Evolutionary conservation across 225 moss, liverwort and hornwort species (phyloP).

Genomic region (Rhytidiadelphus loreus): DNA sequence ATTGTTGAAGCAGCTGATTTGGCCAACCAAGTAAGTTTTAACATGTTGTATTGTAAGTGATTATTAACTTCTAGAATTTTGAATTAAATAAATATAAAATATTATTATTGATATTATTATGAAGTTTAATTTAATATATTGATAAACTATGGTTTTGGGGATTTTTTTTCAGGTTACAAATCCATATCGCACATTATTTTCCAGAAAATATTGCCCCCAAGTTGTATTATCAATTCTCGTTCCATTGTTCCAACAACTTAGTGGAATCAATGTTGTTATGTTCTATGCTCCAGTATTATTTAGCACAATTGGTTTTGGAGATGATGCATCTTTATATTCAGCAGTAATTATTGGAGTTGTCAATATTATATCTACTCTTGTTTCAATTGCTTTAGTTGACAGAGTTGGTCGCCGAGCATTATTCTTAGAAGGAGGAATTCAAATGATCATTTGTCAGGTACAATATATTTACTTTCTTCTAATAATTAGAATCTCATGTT

Average conservation of each 20-base stretch:
- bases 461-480: neutral
- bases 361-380: slow-evolving; percentile 31
- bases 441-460: slow-evolving; percentile 53
- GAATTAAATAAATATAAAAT: no score
- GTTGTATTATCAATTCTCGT: slow-evolving; percentile 32
- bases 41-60: neutral
- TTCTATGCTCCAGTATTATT: slow-evolving; percentile 50
- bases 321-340: slow-evolving; percentile 34
- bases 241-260: slow-evolving; percentile 53
- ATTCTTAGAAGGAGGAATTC: slow-evolving; percentile 38
- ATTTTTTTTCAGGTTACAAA: neutral
- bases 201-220: slow-evolving; percentile 24
- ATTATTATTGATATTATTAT: neutral
- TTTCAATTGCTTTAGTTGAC: slow-evolving; percentile 41
- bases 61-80: neutral
- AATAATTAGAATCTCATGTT: neutral
- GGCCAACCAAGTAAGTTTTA: neutral
- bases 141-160: neutral
- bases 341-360: slow-evolving; percentile 34
- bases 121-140: no score
- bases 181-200: neutral
- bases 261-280: slow-evolving; percentile 49
- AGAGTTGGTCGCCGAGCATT: slow-evolving; percentile 16
- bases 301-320: slow-evolving; percentile 31
- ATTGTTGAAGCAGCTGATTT: neutral